Percentiles rank a stretch among this genome's conserved stretches.
These are phyloP conservation scores for Pseudoperonospora humuli DNA, from an alignment of 352 stramenopile species.

Conservation along the genomic window DNA sequence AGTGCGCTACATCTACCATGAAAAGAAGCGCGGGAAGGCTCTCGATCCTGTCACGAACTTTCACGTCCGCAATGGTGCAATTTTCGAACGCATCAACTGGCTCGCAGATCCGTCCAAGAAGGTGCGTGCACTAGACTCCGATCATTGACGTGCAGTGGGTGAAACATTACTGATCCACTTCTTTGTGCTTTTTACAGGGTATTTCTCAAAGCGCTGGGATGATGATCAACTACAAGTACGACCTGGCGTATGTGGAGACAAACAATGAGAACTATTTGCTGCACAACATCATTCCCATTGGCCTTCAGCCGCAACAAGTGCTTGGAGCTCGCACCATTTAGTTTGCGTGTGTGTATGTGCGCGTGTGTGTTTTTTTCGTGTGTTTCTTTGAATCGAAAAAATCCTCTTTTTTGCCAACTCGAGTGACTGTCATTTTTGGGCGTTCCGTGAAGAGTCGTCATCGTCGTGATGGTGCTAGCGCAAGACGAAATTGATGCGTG, in stretches of 20 bases:
- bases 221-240: conserved; percentile 88
- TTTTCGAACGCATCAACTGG: conserved; percentile 84
- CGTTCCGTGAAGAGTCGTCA: too few species aligned
- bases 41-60: conserved; percentile 82
- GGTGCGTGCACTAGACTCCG: conserved; percentile 22
- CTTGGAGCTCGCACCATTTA: conserved; percentile 25
- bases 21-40: conserved; percentile 79
- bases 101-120: conserved; percentile 68
- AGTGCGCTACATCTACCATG: conserved; percentile 59
- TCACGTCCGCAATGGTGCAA: conserved; percentile 77
- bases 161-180: not conserved
- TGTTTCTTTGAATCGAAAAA: too few species aligned
- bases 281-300: conserved; percentile 68
- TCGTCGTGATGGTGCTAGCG: too few species aligned
- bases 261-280: conserved; percentile 84
- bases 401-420: too few species aligned
- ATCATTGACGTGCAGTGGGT: not conserved
- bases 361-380: too few species aligned
- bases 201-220: conserved; percentile 65
- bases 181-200: conserved; percentile 26
- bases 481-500: too few species aligned
- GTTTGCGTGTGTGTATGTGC: too few species aligned
- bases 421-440: too few species aligned
- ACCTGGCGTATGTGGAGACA: conserved; percentile 54
- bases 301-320: conserved; percentile 51